Percentiles rank a stretch among this genome's conserved stretches.
phyloP scores from a whole-genome alignment of 108 stramenopile genomes.

The Skeletonema tropicum region DNA sequence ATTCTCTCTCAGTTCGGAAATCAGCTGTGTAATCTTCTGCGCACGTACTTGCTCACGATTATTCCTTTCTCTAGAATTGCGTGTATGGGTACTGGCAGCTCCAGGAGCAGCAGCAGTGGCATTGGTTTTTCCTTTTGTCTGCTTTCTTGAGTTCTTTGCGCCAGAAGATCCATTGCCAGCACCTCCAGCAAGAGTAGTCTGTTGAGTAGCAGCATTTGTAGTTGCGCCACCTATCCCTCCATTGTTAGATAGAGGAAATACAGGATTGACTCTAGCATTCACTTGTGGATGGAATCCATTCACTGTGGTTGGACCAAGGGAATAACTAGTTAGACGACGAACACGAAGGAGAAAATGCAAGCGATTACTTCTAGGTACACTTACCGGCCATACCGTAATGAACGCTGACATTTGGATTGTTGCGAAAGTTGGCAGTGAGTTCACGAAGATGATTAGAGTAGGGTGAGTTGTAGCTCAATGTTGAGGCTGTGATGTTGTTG shows the following conservation, averaged over 20 bases:
- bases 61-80: constrained; percentile 52
- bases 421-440: constrained; percentile 19
- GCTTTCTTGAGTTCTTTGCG: neutral
- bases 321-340: too few relatives aligned
- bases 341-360: too few relatives aligned
- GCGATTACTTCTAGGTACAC: too few relatives aligned
- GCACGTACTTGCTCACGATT: constrained; percentile 78
- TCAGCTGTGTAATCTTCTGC: constrained; percentile 79
- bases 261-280: constrained; percentile 47
- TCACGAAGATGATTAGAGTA: constrained; percentile 13
- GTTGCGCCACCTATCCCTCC: constrained; percentile 11
- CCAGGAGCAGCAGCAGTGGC: constrained; percentile 21
- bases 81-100: constrained; percentile 35
- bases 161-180: constrained; percentile 11
- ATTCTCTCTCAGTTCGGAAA: constrained; percentile 64
- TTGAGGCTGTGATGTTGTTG: constrained; percentile 1
- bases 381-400: constrained; percentile 78
- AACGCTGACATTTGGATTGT: constrained; percentile 3
- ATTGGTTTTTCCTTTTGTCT: neutral
- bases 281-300: constrained; percentile 81
- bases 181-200: constrained; percentile 6
- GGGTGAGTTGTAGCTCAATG: constrained; percentile 4
- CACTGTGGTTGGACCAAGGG: too few relatives aligned
- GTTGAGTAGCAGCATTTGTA: constrained; percentile 8
- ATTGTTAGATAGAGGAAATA: constrained; percentile 21